These are phyloP conservation scores for Starmerella scarabaei DNA, from an alignment of 805 yeast species.

Conservation along the genomic window DNA sequence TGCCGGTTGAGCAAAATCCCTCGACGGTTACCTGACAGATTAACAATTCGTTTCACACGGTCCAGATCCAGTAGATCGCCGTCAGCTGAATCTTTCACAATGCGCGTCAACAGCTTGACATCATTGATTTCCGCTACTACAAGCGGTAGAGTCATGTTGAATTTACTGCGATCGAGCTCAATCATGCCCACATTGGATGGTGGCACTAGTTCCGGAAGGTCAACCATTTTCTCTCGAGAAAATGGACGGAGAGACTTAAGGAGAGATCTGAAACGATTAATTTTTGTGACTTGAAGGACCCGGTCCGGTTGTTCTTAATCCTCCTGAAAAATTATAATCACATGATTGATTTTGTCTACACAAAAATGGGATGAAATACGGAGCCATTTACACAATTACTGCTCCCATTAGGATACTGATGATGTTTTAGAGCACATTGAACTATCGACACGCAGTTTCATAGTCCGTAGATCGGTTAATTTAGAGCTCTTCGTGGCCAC, in stretches of 20 bases:
- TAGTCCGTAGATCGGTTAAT: too few relatives aligned
- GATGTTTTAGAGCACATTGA: too few relatives aligned
- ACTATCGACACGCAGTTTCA: too few relatives aligned
- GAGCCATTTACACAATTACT: too few relatives aligned
- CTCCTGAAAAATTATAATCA: neutral
- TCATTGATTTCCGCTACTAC: constrained; percentile 61
- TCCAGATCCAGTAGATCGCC: constrained; percentile 58
- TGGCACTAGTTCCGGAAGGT: constrained; percentile 30
- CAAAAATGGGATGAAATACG: too few relatives aligned
- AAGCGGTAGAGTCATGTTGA: constrained; percentile 43
- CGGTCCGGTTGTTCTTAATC: neutral
- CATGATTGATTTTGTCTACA: too few relatives aligned
- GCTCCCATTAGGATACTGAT: too few relatives aligned
- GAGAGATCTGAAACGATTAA: neutral
- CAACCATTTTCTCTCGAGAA: neutral
- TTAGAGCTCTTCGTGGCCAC: too few relatives aligned
- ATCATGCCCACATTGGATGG: constrained; percentile 59
- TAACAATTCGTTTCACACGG: constrained; percentile 57
- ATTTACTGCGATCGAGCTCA: constrained; percentile 52
- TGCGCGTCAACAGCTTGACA: constrained; percentile 44
- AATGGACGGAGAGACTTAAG: neutral
- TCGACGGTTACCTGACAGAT: constrained; percentile 29
- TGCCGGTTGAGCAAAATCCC: constrained; percentile 48
- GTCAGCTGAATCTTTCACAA: constrained; percentile 42
- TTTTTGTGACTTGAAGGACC: neutral